phyloP scores from a whole-genome alignment of 2,329 filamentous ascomycete species.

The Paraconiothyrium brasiliense region DNA sequence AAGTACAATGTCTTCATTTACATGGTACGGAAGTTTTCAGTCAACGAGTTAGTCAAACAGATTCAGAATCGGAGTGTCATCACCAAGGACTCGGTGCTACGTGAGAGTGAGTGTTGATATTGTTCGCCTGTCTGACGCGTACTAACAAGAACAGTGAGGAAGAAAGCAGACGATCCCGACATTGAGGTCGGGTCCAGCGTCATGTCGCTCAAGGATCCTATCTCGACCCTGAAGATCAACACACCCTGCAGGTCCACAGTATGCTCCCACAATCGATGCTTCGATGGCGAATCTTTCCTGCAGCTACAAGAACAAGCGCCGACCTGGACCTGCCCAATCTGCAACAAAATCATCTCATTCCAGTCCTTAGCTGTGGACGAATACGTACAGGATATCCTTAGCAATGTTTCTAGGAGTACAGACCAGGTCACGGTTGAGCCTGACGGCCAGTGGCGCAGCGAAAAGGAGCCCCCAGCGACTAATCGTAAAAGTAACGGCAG shows the following conservation, averaged over 20 bases:
- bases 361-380: constrained; percentile 87
- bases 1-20: constrained; percentile 69
- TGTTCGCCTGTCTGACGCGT: not conserved
- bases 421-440: constrained; percentile 94
- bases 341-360: constrained; percentile 83
- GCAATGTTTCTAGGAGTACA: constrained; percentile 72
- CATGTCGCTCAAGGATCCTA: constrained; percentile 89
- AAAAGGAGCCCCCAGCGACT: constrained; percentile 50
- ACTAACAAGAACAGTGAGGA: constrained; percentile 68
- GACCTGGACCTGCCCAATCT: constrained; percentile 96
- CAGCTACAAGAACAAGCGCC: constrained; percentile 95
- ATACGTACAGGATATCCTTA: constrained; percentile 89
- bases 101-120: constrained; percentile 71
- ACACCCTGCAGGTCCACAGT: constrained; percentile 80
- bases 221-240: constrained; percentile 84
- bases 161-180: constrained; percentile 84
- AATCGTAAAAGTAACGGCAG: constrained; percentile 50
- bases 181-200: constrained; percentile 88
- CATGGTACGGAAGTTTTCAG: constrained; percentile 76
- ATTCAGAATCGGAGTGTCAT: constrained; percentile 77
- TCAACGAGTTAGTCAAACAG: constrained; percentile 74
- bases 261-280: constrained; percentile 93
- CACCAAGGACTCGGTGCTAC: constrained; percentile 80
- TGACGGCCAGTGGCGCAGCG: constrained; percentile 77
- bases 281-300: constrained; percentile 90